Evolutionary conservation across 2,329 filamentous ascomycete species (phyloP), one percentile per base, ranked within the genome.

Genomic region (Aspergillus eucalypticola): DNA sequence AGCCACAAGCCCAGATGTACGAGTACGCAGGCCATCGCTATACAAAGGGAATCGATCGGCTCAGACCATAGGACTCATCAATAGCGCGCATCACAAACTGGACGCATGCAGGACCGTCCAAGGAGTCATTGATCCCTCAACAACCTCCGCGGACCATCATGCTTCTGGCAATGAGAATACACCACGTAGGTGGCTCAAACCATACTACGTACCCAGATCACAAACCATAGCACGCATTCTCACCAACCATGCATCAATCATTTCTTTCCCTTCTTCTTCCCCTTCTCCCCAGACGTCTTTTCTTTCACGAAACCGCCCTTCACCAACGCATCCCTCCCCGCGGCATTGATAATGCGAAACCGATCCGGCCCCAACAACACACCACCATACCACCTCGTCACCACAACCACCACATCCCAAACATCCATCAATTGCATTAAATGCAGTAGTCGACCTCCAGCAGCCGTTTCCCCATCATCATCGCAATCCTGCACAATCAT

Each of bases 351-450:
- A 57, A 96, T 81, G 11, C 92, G 87, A 73, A 99, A 99, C 65
- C 95, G 82, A 74, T 93, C 89, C 53, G 94, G 93, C 0, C 95
- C 95, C 49, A 99, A 78, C 68, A 92, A 89, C 60, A 96, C 85
- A 1, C 95, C 95, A 3, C 95, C 95, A 76, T 96, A 99, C 95
- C 95, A 99, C 64, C 95, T 81, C 41, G 91, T 92, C 27, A 99
- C 94, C 3, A 99, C 89, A 0, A 99, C 92, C 80, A 98, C 89
- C 15, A 90, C 89, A 75, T 96, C 86, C 92, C 93, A 97, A 10
- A 96, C 83, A 71, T 93, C 91, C 91, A 97, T 97, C 62, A 96
- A 78, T 79, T 97, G 92, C 88, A 99, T 89, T 29, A 99, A 80
- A 78, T 96, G 92, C 61, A 98, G 77, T 71, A 99, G 77, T 44